phyloP scores from a whole-genome alignment of 2,329 filamentous ascomycete genomes.

The Trichoderma lentiforme region DNA sequence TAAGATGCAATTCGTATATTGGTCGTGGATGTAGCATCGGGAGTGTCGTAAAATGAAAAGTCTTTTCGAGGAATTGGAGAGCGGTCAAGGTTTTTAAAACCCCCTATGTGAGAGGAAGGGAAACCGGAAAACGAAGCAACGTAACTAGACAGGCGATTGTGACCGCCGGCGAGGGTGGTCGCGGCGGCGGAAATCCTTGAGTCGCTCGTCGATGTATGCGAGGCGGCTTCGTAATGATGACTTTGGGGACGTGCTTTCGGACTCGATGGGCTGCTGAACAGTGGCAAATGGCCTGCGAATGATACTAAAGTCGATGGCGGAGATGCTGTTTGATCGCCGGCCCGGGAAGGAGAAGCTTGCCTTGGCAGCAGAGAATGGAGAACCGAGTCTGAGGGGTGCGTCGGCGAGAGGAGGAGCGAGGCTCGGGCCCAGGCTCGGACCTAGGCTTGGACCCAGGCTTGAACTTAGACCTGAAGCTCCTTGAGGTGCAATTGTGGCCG shows the following conservation, averaged over 20 bases:
- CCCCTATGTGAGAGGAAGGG: constrained; percentile 24
- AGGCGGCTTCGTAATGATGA: constrained; percentile 48
- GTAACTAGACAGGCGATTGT: constrained; percentile 37
- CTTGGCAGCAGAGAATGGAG: constrained; percentile 51
- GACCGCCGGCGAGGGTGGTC: constrained; percentile 42
- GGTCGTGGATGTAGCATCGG: not conserved
- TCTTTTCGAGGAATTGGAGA: not conserved
- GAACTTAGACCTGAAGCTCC: not conserved
- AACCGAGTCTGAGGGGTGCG: constrained; percentile 52
- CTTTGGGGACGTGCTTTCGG: constrained; percentile 34
- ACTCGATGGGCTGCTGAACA: constrained; percentile 45
- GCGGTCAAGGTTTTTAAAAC: not conserved
- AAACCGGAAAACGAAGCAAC: constrained; percentile 32
- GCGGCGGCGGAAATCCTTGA: constrained; percentile 51
- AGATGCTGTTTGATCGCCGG: constrained; percentile 47
- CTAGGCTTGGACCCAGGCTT: not conserved
- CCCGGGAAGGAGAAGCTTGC: constrained; percentile 61
- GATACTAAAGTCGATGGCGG: constrained; percentile 43
- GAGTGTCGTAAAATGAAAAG: not conserved
- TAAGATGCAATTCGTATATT: not conserved
- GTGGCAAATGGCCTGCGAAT: constrained; percentile 55
- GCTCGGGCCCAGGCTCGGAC: constrained; percentile 5
- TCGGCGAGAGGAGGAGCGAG: constrained; percentile 30
- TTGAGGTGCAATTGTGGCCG: not conserved
- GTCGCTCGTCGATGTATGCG: constrained; percentile 57